Base-by-base conservation (phyloP, 225 moss, liverwort and hornwort genomes). In the Neckera pumila region DNA sequence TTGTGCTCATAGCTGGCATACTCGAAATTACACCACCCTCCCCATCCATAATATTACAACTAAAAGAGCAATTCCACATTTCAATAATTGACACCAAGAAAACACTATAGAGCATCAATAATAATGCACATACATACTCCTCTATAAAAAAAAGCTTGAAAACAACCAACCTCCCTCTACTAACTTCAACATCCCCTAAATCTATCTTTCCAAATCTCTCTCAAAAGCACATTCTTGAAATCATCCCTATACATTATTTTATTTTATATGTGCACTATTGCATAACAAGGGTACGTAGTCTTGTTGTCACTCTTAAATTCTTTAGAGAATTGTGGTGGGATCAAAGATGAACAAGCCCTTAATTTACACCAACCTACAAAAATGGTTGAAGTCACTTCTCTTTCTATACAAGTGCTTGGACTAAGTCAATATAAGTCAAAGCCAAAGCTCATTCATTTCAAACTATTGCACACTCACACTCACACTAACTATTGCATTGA, bases 21-120 rank as follows among this genome's bases (percentile, higher is more conserved):
- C 4, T 0, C 3, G 0, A 2, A 40, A 0, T 0, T 10, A 0
- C 9, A 25, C 14, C 9, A 25, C 14, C 11, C 8, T 8, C 6
- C 5, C 5, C 4, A 49, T 36, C n/a, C 2, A 40, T 38, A 70
- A 70, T 7, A n/a, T n/a, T n/a, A 25, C 25, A 70, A 70, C 7
- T 31, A 20, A 49, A 49, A 75, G 33, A 49, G 33, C 7, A 75
- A 74, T 74, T 74, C 11, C 4, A 19, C 19, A 74, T 31, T 26
- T 11, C 19, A 74, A 49, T 2, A 71, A 43, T 43, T 71, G 71
- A 71, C 71, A 42, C 9, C 8, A 71, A 71, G 27, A 43, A 71
- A 42, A 42, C 10, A 71, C 14, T 9, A 15, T 0, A 71, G 0
- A 40, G 27, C 9, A 71, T 42, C 27, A 27, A 66, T n/a, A n/a